Evolutionary conservation across 164 flowering plant species (phyloP).

Genomic region (Annona squamosa): DNA sequence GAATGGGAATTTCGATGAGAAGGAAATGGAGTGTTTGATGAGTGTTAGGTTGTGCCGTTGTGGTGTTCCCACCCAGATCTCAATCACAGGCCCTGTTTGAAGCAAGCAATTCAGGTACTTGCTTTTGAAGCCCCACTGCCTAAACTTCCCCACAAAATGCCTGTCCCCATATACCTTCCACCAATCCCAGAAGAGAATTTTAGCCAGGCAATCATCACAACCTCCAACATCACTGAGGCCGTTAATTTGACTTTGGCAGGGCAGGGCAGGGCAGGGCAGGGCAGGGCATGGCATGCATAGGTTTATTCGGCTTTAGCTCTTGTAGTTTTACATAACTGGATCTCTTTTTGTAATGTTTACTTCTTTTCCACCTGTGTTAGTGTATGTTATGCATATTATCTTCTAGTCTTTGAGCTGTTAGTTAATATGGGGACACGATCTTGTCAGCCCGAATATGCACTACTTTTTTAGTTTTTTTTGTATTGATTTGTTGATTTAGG

Average conservation of each 20-base stretch:
- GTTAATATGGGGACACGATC: no score
- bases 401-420: not conserved
- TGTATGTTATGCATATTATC: not conserved
- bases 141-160: constrained; percentile 18
- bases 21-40: constrained; percentile 22
- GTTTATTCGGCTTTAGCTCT: no score
- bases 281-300: no score
- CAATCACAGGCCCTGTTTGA: constrained; percentile 22
- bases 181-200: not conserved
- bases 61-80: constrained; percentile 39
- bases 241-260: not conserved
- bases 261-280: no score
- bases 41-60: constrained; percentile 32
- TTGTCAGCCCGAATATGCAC: no score
- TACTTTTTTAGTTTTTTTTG: no score
- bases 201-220: not conserved
- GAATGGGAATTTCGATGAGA: constrained; percentile 12
- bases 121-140: constrained; percentile 21
- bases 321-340: not conserved
- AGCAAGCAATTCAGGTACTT: constrained; percentile 23
- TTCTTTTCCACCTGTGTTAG: not conserved
- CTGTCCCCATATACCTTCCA: constrained; percentile 6
- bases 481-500: no score
- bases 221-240: not conserved
- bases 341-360: not conserved